Base-by-base conservation (phyloP, 2,329 filamentous ascomycete genomes). In the Tolypocladium sp. region DNA sequence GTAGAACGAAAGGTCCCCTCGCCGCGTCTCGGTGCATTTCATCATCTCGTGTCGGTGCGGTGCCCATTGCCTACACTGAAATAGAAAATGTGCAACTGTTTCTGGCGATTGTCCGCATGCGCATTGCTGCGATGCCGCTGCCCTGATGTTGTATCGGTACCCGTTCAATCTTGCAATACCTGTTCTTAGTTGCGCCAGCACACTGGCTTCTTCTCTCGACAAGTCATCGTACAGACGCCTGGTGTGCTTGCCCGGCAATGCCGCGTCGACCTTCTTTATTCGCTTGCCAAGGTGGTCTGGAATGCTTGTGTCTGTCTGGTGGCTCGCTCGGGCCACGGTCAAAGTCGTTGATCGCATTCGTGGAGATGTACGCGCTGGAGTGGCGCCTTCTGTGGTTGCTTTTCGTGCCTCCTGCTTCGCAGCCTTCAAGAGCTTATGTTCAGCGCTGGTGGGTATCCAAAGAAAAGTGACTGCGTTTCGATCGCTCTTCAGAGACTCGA, bases 171-270 rank as follows among this genome's bases (percentile, higher is more conserved):
- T 60, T 1, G 53, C 55, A 55, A 65, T 63, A n/a, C 61, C 59
- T 35, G 58, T 67, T 44, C 63, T 58, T 1, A 66, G 63, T 57
- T 66, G 41, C 10, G 58, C 61, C 20, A 64, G 59, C 20, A 65
- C 59, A 22, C 58, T 64, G 12, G 63, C 60, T 42, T 67, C 63
- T 37, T 58, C 64, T 58, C 49, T 61, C 35, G 58, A 59, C 51
- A 65, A 44, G 9, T 27, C 5, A 12, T 67, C 57, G 46, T 67
- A 68, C 13, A 66, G 53, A 37, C 59, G 41, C 22, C 56, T 40
- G 13, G 61, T 65, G 52, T 64, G 57, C 25, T 63, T 59, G 15
- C 63, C 62, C 30, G 60, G 61, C 25, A 65, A 42, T 15, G 58
- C 59, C 35, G 27, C 58, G 42, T 65, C 59, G n/a, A 66, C 58